Base-by-base conservation (phyloP, 2,329 filamentous ascomycete species). In the Chrysoporthe austroafricana region DNA sequence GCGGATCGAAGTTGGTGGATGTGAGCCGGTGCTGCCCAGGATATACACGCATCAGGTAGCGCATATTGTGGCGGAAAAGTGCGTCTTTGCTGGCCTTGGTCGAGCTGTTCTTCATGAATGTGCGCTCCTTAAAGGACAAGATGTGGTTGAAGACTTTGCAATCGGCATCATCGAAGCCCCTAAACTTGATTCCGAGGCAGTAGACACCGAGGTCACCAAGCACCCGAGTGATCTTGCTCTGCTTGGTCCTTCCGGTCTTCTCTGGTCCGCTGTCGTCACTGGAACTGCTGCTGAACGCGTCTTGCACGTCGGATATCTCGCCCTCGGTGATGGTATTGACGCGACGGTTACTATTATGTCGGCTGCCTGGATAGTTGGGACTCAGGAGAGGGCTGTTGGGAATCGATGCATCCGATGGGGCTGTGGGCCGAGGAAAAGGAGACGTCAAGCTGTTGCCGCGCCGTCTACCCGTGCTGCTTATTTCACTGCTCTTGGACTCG, bases 1-100 rank as follows among this genome's bases (percentile, higher is more conserved):
- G 86, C 0, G 96, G 96, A 74, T 97, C 94, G 75, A 97, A 98
- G 80, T 99, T 99, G 73, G 91, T 93, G 0, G 96, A 98, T 44
- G 88, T 89, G 66, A 98, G 84, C 39, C 96, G 91, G 73, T 88
- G 90, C 48, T 88, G 90, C 65, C 93, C 91, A 7, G 96, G 96
- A 76, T 99, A 99, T 11, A 98, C 94, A 56, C 96, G 91, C 88
- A 97, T 97, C 75, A 97, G 82, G 76, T 94, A 92, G 52, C 90
- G 88, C 84, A 93, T 91, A 78, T 99, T 99, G 83, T 99, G 96
- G 68, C 91, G 90, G 73, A 95, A 91, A 36, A 98, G 85, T 3
- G 91, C 84, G 70, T 88, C 87, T 80, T 96, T 97, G 69, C 88
- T 89, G 34, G 92, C 91, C 58, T 88, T 86, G 58, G 91, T 89